Conservation (phyloP, 805 yeast genomes). For the Candida silvicultrix region DNA sequence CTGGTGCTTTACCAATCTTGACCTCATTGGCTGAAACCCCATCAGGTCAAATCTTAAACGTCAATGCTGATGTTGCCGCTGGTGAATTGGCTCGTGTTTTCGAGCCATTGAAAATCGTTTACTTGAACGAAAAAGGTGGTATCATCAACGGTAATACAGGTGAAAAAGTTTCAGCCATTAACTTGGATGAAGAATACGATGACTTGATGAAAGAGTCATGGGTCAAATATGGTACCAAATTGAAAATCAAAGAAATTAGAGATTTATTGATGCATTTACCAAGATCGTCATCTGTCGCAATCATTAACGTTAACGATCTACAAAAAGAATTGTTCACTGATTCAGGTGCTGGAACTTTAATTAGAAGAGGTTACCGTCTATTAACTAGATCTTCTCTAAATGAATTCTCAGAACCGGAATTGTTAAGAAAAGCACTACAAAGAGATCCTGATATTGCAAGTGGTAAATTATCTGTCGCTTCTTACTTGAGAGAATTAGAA, state of each 20-base stretch:
- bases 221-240: conserved; percentile 98
- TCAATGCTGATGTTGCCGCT: conserved; percentile 98
- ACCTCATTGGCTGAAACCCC: conserved; percentile 96
- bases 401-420: conserved; percentile 69
- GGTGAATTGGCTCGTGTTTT: conserved; percentile 95
- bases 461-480: conserved; percentile 70
- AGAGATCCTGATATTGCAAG: conserved; percentile 71
- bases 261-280: conserved; percentile 92
- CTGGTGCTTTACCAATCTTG: conserved; percentile 94
- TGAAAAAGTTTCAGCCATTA: conserved; percentile 83
- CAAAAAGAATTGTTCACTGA: conserved; percentile 98
- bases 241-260: conserved; percentile 93
- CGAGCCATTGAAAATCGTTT: conserved; percentile 95
- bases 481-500: conserved; percentile 72
- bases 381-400: conserved; percentile 60
- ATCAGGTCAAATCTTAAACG: conserved; percentile 94
- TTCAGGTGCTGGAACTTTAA: conserved; percentile 98
- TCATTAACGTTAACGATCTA: conserved; percentile 88
- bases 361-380: conserved; percentile 93
- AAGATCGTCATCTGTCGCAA: conserved; percentile 95
- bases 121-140: conserved; percentile 97
- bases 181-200: conserved; percentile 94
- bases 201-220: conserved; percentile 86
- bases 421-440: conserved; percentile 67
- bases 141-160: conserved; percentile 88